Percentiles rank a stretch among this genome's conserved stretches.
These are phyloP conservation scores for Paracoccidioides brasiliensis DNA, from an alignment of 2,329 filamentous ascomycete species.

Conservation along the genomic window DNA sequence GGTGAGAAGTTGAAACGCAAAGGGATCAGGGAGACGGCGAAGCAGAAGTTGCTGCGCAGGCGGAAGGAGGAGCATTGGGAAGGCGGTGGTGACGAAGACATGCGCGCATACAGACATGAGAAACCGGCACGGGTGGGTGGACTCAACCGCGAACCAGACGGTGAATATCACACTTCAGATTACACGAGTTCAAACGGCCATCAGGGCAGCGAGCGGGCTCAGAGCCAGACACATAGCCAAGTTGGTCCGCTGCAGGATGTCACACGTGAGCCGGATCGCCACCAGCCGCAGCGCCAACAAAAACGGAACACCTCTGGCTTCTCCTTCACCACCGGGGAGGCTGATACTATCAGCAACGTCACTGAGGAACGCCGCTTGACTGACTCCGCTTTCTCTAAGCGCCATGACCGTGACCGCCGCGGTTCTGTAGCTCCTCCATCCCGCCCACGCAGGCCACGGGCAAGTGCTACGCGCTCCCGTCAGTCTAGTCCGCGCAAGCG, in stretches of 20 bases:
- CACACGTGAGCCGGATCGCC: conserved; percentile 22
- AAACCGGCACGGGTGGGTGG: conserved; percentile 77
- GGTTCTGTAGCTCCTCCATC: background rate
- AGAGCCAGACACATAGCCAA: conserved; percentile 20
- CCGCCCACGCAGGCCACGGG: conserved; percentile 8
- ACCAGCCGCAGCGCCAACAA: conserved; percentile 16
- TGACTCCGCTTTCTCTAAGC: conserved; percentile 1
- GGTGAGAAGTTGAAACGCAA: conserved; percentile 19
- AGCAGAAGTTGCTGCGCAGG: conserved; percentile 28
- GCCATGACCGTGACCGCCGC: conserved; percentile 3
- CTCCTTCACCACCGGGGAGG: conserved; percentile 39
- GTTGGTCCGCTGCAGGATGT: conserved; percentile 41
- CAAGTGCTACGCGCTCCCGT: conserved; percentile 13
- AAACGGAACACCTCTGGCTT: conserved; percentile 27
- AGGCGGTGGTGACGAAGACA: conserved; percentile 50
- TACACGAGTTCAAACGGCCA: conserved; percentile 33
- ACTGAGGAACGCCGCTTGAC: conserved; percentile 23
- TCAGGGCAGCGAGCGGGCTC: conserved; percentile 43
- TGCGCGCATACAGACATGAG: conserved; percentile 76
- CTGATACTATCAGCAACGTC: conserved; percentile 27
- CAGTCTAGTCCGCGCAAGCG: conserved; percentile 27
- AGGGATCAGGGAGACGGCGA: conserved; percentile 25
- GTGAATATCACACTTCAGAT: conserved; percentile 63
- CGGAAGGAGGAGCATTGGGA: conserved; percentile 38
- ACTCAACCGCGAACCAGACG: conserved; percentile 70